phyloP scores from a whole-genome alignment of 2,329 filamentous ascomycete genomes.

The Botrytis medusae region DNA sequence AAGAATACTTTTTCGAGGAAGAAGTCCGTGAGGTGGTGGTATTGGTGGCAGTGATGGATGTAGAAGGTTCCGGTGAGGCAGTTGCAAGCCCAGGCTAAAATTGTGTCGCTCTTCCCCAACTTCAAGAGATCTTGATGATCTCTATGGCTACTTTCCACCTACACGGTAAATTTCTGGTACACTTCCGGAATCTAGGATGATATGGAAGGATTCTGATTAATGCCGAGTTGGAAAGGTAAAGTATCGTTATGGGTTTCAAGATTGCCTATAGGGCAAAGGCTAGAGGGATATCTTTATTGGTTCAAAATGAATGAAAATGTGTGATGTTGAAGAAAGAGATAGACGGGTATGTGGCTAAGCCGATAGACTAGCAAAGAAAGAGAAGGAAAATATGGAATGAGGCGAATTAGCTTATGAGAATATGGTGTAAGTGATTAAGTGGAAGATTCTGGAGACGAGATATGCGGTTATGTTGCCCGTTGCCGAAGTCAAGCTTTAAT shows the following conservation, averaged over 20 bases:
- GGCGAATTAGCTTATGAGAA: conserved; percentile 19
- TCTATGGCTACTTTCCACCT: conserved; percentile 9
- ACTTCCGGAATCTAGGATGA: conserved; percentile 9
- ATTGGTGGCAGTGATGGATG: background rate
- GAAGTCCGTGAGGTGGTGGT: background rate
- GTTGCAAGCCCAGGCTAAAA: conserved; percentile 7
- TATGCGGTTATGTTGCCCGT: conserved; percentile 21
- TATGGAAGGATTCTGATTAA: conserved; percentile 12
- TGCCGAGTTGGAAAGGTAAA: background rate
- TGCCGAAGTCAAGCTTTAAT: conserved; percentile 23
- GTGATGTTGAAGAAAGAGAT: conserved; percentile 9
- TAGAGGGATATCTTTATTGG: conserved; percentile 6
- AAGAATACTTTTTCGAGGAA: background rate
- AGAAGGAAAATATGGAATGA: conserved; percentile 19
- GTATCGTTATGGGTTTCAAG: conserved; percentile 20
- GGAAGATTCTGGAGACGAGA: conserved; percentile 21
- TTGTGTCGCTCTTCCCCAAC: conserved; percentile 8
- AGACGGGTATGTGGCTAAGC: conserved; percentile 12
- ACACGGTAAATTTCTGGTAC: conserved; percentile 9
- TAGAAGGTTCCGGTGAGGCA: conserved; percentile 4
- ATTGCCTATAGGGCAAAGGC: conserved; percentile 2
- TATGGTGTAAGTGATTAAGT: conserved; percentile 11
- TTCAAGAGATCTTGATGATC: conserved; percentile 1
- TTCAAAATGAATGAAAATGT: background rate
- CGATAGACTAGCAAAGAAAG: conserved; percentile 8